phyloP scores from a whole-genome alignment of 2,329 filamentous ascomycete genomes.

The Myriosclerotinia duriaeana region DNA sequence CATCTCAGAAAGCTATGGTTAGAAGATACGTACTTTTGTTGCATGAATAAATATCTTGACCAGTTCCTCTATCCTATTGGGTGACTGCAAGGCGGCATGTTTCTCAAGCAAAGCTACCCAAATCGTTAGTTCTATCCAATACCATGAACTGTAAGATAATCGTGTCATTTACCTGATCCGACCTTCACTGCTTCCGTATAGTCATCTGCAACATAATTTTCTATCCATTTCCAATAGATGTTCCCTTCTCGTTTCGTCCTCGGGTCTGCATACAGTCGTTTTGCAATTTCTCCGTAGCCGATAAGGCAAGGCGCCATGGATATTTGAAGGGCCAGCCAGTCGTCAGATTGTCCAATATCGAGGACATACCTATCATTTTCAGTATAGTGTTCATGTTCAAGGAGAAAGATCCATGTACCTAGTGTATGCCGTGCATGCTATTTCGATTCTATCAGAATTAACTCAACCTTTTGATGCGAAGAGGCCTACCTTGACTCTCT shows the following conservation, averaged over 20 bases:
- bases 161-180: constrained; percentile 59
- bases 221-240: constrained; percentile 85
- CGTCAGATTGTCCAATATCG: constrained; percentile 82
- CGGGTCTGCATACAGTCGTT: constrained; percentile 63
- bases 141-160: background rate
- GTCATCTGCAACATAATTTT: constrained; percentile 81
- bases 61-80: constrained; percentile 74
- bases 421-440: constrained; percentile 77
- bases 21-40: constrained; percentile 62
- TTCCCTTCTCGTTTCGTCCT: constrained; percentile 65
- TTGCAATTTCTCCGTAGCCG: constrained; percentile 81
- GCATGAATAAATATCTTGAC: constrained; percentile 82
- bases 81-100: constrained; percentile 70
- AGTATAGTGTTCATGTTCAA: constrained; percentile 2
- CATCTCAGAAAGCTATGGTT: background rate
- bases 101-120: constrained; percentile 69
- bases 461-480: background rate
- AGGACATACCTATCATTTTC: constrained; percentile 67
- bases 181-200: constrained; percentile 70
- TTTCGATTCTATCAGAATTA: constrained; percentile 23
- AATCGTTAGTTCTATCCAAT: constrained; percentile 5
- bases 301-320: constrained; percentile 83
- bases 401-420: constrained; percentile 36
- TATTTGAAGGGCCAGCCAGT: constrained; percentile 84
- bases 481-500: constrained; percentile 66